Percentiles rank a stretch among this genome's conserved stretches.
Conservation (phyloP, 371 early-diverging fungal genomes). For the Mucor plumbeus region DNA sequence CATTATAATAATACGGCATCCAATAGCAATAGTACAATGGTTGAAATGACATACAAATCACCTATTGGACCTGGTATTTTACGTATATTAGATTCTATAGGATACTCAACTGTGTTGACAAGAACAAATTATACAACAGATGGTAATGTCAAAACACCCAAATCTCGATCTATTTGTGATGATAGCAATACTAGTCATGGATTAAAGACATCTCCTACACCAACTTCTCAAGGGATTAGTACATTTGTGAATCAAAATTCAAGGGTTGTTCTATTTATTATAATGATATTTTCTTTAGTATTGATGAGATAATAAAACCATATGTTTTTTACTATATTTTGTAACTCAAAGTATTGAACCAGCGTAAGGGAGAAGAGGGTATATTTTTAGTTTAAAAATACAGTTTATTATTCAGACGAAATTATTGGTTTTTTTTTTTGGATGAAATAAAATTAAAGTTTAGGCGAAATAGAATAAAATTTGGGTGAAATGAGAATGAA, state of each 20-base stretch:
- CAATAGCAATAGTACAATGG: constrained; percentile 17
- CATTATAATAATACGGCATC: constrained; percentile 28
- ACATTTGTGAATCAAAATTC: background rate
- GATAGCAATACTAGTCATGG: constrained; percentile 37
- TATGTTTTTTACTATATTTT: background rate
- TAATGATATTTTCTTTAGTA: background rate
- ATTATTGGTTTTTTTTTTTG: too few species aligned
- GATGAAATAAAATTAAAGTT: too few species aligned
- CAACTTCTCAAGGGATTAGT: background rate
- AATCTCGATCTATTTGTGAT: constrained; percentile 37
- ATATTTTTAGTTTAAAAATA: constrained; percentile 6
- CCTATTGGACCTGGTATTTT: constrained; percentile 56
- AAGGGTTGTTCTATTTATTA: background rate
- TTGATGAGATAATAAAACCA: background rate
- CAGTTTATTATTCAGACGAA: too few species aligned
- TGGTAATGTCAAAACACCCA: constrained; percentile 36
- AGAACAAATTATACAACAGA: constrained; percentile 44
- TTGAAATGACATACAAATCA: constrained; percentile 32
- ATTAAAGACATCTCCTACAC: constrained; percentile 21
- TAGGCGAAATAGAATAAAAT: too few species aligned
- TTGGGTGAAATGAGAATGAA: too few species aligned
- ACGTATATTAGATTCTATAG: constrained; percentile 50
- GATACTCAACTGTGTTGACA: constrained; percentile 49
- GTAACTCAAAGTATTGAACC: too few species aligned
- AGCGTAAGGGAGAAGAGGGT: background rate